Conservation (phyloP, 2,329 filamentous ascomycete species). For the Coniochaeta ligniaria region DNA sequence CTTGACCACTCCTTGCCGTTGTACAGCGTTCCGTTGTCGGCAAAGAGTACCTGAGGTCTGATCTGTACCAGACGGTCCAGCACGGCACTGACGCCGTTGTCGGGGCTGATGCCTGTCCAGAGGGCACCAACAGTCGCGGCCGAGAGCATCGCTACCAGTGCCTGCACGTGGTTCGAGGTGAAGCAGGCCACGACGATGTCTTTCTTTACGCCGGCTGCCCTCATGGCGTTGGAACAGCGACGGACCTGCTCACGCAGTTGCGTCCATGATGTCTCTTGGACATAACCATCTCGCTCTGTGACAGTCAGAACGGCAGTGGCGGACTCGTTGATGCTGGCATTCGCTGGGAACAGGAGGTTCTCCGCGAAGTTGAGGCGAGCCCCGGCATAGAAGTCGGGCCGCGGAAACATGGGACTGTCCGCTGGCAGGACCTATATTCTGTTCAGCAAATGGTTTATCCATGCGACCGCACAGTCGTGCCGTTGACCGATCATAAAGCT, state of each 20-base stretch:
- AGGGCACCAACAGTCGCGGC: slow-evolving; percentile 76
- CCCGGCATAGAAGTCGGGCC: slow-evolving; percentile 77
- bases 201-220: slow-evolving; percentile 52
- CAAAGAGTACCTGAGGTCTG: slow-evolving; percentile 72
- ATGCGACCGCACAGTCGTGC: too few relatives aligned
- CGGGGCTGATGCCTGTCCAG: slow-evolving; percentile 90
- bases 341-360: slow-evolving; percentile 77
- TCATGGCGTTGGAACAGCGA: slow-evolving; percentile 63
- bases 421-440: slow-evolving; percentile 56
- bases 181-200: slow-evolving; percentile 61
- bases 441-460: background rate
- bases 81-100: slow-evolving; percentile 86
- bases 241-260: slow-evolving; percentile 73
- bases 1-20: slow-evolving; percentile 87
- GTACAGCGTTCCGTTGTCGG: slow-evolving; percentile 82
- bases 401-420: slow-evolving; percentile 70
- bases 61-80: slow-evolving; percentile 84
- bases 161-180: slow-evolving; percentile 83
- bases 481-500: background rate
- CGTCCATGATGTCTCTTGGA: slow-evolving; percentile 59
- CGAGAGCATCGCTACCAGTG: slow-evolving; percentile 81
- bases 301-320: slow-evolving; percentile 69
- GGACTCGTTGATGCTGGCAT: slow-evolving; percentile 46
- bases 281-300: slow-evolving; percentile 64
- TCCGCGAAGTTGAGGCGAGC: slow-evolving; percentile 87